Percentiles rank a stretch among this genome's conserved stretches.
Conservation (phyloP, 1,284 basidiomycete species). For the Rhodotorula sp. region DNA sequence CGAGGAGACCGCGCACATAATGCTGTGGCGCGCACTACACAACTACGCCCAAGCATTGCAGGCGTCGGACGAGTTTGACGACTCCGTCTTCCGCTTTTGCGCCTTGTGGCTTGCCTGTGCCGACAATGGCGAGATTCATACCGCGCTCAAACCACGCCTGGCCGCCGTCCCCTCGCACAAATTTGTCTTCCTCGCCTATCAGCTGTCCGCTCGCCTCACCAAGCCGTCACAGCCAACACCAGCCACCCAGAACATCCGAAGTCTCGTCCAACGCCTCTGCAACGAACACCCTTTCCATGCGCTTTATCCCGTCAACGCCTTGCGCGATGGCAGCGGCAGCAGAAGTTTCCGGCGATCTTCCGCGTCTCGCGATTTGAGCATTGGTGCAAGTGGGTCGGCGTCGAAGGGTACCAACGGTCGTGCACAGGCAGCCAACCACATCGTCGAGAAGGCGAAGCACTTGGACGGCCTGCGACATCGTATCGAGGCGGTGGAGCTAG, state of each 20-base stretch:
- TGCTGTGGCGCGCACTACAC: constrained; percentile 69
- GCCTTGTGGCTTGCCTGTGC: constrained; percentile 91
- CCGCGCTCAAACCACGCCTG: constrained; percentile 14
- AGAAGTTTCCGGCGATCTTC: constrained; percentile 28
- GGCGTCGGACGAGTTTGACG: constrained; percentile 69
- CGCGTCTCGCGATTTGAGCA: constrained; percentile 23
- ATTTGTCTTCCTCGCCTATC: constrained; percentile 84
- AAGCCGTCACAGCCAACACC: constrained; percentile 39
- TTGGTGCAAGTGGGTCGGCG: neutral
- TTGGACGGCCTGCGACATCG: constrained; percentile 48
- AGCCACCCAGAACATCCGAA: constrained; percentile 66
- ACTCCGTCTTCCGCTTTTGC: constrained; percentile 70
- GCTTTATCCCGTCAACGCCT: constrained; percentile 81
- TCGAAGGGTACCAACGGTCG: constrained; percentile 54
- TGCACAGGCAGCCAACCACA: constrained; percentile 62
- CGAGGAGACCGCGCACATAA: constrained; percentile 60
- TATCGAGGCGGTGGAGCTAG: constrained; percentile 61
- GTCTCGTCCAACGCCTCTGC: constrained; percentile 71
- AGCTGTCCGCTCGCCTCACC: constrained; percentile 81
- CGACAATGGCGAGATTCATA: constrained; percentile 58
- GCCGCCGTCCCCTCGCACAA: constrained; percentile 75
- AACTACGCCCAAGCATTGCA: constrained; percentile 78
- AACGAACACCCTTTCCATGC: constrained; percentile 91
- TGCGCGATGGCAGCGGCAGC: constrained; percentile 41
- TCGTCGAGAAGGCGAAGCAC: constrained; percentile 63